Conservation (phyloP, 257 asterid genomes). For the Solanum chaucha region DNA sequence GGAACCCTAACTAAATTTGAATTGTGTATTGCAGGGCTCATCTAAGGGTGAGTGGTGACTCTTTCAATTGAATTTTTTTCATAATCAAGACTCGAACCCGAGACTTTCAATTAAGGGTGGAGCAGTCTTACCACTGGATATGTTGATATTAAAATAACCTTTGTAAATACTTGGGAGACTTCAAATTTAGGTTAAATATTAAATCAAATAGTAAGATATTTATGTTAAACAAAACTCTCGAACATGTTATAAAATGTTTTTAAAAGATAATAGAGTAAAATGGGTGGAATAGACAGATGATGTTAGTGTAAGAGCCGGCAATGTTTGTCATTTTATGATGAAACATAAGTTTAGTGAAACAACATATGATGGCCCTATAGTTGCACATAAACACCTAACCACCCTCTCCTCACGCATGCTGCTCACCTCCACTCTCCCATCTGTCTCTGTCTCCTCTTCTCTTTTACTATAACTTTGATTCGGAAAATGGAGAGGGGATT, state of each 20-base stretch:
- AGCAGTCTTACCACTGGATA: too few species aligned
- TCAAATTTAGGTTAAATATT: not conserved
- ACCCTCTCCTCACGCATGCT: not conserved
- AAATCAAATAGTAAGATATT: not conserved
- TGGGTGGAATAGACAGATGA: not conserved
- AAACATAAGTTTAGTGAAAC: not conserved
- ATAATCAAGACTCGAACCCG: too few species aligned
- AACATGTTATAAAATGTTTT: not conserved
- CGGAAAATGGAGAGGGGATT: not conserved
- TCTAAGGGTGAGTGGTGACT: too few species aligned
- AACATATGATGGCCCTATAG: not conserved
- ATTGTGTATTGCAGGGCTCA: too few species aligned
- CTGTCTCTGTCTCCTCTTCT: not conserved
- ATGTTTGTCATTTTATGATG: not conserved
- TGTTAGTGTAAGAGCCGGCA: not conserved
- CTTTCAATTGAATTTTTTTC: too few species aligned
- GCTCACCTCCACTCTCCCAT: not conserved
- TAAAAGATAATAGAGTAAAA: not conserved
- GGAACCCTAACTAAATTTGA: accelerated
- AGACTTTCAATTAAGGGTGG: too few species aligned
- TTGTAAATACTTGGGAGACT: not conserved
- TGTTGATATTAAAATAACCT: not conserved
- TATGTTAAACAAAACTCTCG: not conserved
- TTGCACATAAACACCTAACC: not conserved
- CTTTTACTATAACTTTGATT: not conserved